Conservation (phyloP, 345 rosid species). For the Stellera chamaejasme region DNA sequence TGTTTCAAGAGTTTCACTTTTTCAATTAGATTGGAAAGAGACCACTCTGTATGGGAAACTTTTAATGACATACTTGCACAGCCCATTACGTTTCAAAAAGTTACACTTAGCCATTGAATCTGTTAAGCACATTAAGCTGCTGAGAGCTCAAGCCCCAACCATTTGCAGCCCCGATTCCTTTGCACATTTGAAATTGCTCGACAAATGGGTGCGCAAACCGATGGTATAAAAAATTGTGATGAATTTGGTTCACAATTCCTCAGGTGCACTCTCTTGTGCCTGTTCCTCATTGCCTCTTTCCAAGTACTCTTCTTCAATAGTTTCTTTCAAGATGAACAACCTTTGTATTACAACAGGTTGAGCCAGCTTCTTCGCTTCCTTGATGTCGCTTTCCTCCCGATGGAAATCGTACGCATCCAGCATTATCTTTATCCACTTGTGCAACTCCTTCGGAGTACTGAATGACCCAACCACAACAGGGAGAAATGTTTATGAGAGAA, state of each 20-base stretch:
- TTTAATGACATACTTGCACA: no score
- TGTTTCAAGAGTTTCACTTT: no score
- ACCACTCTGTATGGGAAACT: no score
- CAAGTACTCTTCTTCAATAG: constrained; percentile 77
- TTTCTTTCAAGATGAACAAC: constrained; percentile 75
- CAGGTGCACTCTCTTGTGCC: constrained; percentile 18
- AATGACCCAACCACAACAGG: constrained; percentile 2
- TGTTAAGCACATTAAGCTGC: no score
- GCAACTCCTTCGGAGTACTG: constrained; percentile 91
- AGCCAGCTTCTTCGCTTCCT: constrained; percentile 73
- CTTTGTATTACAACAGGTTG: constrained; percentile 90
- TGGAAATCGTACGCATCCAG: constrained; percentile 77
- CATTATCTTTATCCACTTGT: constrained; percentile 86
- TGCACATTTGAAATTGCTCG: no score
- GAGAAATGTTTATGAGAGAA: neutral
- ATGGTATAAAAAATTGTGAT: neutral
- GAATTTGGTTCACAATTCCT: constrained; percentile 25
- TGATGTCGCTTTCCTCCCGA: constrained; percentile 73
- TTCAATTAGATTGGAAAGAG: no score
- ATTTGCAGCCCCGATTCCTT: no score
- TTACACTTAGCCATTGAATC: no score
- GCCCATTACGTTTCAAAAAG: no score
- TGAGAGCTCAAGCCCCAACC: no score
- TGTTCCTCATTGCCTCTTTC: constrained; percentile 22
- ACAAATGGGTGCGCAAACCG: neutral